These are phyloP conservation scores for Cornus suecica DNA, from an alignment of 148 eudicot species.

Conservation along the genomic window DNA sequence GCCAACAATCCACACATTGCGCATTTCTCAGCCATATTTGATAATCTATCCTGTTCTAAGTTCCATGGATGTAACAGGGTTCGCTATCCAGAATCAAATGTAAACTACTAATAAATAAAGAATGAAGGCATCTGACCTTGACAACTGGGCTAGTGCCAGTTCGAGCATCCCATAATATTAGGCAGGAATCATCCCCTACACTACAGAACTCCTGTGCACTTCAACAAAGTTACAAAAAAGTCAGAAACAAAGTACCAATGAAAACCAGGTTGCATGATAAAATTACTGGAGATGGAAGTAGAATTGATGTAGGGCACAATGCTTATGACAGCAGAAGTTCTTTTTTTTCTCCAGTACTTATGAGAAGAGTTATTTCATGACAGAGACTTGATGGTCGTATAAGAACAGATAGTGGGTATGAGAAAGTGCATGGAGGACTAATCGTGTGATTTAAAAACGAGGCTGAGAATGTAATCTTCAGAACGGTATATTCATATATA, in stretches of 20 bases:
- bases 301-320: neutral
- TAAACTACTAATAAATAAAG: neutral
- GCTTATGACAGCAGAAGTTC: neutral
- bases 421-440: too few relatives aligned
- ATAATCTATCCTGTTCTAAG: neutral
- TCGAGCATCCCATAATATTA: too few relatives aligned
- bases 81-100: neutral
- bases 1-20: neutral
- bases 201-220: conserved; percentile 57
- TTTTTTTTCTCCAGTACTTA: too few relatives aligned
- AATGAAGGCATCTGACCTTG: conserved; percentile 51
- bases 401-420: too few relatives aligned
- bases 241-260: conserved; percentile 11
- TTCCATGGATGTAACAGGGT: conserved; percentile 3
- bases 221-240: conserved; percentile 27
- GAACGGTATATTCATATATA: too few relatives aligned
- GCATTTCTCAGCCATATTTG: neutral
- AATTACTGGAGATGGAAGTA: neutral
- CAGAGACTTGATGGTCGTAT: too few relatives aligned
- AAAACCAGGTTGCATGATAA: neutral
- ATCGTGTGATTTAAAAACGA: too few relatives aligned
- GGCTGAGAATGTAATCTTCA: too few relatives aligned
- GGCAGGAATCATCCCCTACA: too few relatives aligned
- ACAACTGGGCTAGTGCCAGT: conserved; percentile 26
- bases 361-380: too few relatives aligned